These are phyloP conservation scores for Schwanniomyces etchellsii DNA, from an alignment of 1,139 yeast species.

Conservation along the genomic window DNA sequence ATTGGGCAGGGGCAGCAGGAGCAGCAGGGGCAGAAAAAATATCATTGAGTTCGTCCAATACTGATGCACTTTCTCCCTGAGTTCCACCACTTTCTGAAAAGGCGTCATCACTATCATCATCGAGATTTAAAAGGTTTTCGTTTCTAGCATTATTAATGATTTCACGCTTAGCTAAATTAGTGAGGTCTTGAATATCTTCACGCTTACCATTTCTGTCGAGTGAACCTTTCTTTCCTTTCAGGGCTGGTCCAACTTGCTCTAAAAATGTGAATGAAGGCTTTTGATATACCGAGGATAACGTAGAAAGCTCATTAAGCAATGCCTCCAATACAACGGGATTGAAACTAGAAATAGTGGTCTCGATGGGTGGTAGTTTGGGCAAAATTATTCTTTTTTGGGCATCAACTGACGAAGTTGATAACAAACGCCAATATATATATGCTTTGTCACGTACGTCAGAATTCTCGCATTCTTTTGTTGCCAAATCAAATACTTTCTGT, in stretches of 20 bases:
- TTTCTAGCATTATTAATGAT: conserved; percentile 61
- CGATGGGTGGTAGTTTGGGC: conserved; percentile 63
- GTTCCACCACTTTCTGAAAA: conserved; percentile 10
- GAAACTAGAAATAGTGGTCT: conserved; percentile 65
- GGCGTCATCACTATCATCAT: conserved; percentile 51
- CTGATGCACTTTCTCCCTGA: conserved; percentile 16
- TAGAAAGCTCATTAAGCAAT: conserved; percentile 70
- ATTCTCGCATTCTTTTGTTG: conserved; percentile 78
- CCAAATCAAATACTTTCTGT: conserved; percentile 68
- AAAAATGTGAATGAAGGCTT: conserved; percentile 72
- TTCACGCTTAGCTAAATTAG: conserved; percentile 72
- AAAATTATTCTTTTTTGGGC: conserved; percentile 48
- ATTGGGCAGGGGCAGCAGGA: conserved; percentile 8
- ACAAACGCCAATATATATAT: conserved; percentile 87
- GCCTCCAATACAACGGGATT: conserved; percentile 65
- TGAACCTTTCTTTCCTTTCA: conserved; percentile 9
- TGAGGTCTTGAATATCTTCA: conserved; percentile 68
- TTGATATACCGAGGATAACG: conserved; percentile 85
- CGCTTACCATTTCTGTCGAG: conserved; percentile 10
- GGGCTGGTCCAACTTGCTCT: conserved; percentile 21
- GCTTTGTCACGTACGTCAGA: conserved; percentile 95
- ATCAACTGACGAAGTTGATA: conserved; percentile 52
- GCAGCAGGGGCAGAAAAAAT: conserved; percentile 43
- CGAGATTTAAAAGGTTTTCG: conserved; percentile 80
- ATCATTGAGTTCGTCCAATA: conserved; percentile 66